Conservation (phyloP, 306 rosid species). For the Macrotyloma uniflorum region DNA sequence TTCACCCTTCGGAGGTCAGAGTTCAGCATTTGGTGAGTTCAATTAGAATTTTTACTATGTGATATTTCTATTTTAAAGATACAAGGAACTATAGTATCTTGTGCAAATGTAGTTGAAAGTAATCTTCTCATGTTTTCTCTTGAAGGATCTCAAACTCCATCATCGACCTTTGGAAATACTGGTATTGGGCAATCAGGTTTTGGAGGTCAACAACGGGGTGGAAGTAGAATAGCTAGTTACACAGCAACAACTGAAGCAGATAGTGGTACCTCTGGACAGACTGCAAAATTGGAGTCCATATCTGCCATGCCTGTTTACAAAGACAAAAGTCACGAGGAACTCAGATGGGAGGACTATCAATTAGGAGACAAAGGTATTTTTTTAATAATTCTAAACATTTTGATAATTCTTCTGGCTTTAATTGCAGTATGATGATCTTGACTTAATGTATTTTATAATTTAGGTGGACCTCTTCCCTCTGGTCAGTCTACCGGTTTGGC, state of each 20-base stretch:
- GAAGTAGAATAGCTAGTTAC: constrained; percentile 76
- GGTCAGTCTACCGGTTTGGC: constrained; percentile 54
- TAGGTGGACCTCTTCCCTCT: constrained; percentile 87
- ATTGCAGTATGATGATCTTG: constrained; percentile 8
- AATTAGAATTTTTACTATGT: constrained; percentile 9
- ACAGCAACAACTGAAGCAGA: constrained; percentile 80
- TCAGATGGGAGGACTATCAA: constrained; percentile 98
- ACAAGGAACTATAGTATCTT: background rate
- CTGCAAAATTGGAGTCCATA: constrained; percentile 85
- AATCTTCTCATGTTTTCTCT: constrained; percentile 20
- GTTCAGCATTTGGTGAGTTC: constrained; percentile 81
- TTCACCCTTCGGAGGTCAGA: constrained; percentile 79
- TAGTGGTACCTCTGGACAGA: constrained; percentile 58
- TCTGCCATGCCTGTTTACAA: constrained; percentile 91
- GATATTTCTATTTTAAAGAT: constrained; percentile 30
- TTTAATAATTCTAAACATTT: background rate
- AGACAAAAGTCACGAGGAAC: constrained; percentile 95
- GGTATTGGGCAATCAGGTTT: constrained; percentile 70
- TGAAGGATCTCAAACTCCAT: constrained; percentile 73
- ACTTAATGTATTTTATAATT: constrained; percentile 27
- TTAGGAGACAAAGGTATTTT: constrained; percentile 77
- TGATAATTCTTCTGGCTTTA: background rate
- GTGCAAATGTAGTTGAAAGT: constrained; percentile 13
- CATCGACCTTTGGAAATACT: constrained; percentile 64
- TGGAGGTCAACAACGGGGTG: constrained; percentile 87